Base-by-base conservation (phyloP, 192 early-diverging fungal genomes). In the Podila epicladia region DNA sequence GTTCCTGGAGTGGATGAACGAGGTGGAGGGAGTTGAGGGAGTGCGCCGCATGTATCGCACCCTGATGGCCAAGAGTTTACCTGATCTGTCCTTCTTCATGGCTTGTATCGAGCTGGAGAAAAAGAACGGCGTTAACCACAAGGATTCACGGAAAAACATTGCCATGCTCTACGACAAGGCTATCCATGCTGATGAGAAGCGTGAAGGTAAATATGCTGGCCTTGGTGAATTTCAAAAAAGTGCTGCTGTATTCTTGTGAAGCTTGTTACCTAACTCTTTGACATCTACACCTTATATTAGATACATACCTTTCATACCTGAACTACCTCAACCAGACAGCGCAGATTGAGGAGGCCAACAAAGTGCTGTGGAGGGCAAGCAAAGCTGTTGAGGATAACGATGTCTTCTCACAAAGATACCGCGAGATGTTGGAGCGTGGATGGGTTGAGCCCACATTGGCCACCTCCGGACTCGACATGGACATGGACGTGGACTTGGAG, bases 71-170 rank as follows among this genome's bases (percentile, higher is more conserved):
- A 84, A 83, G 41, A 87, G 88, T 29, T 91, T 89, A 65, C 91
- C 92, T 13, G 92, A 90, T 9, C 65, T 85, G 35, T 73, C 63
- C 5, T 93, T 93, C 72, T 91, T 87, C 74, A 83, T 85, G 65
- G 68, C 83, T n/a, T 93, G 92, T 69, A 59, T 93, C 48, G 82
- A 85, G 62, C 70, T 92, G 48, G 92, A 93, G 73, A 69, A 89
- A 17, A 64, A 63, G 24, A 61, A 74, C 41, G 70, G 50, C 0
- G 29, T 51, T 2, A 64, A 51, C 17, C 67, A 73, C 45, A 64
- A 49, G 11, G 51, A 62, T 1, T 71, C 75, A 33, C 69, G 73
- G 31, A 73, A 75, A 31, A 64, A 64, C 6, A 72, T 78, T 33
- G 58, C 57, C 19, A 67, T 69, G 58, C 70, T 88, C 55, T 88